Evolutionary conservation across 139 green algal species (phyloP).

Genomic region (Raphidocelis subcapitata): DNA sequence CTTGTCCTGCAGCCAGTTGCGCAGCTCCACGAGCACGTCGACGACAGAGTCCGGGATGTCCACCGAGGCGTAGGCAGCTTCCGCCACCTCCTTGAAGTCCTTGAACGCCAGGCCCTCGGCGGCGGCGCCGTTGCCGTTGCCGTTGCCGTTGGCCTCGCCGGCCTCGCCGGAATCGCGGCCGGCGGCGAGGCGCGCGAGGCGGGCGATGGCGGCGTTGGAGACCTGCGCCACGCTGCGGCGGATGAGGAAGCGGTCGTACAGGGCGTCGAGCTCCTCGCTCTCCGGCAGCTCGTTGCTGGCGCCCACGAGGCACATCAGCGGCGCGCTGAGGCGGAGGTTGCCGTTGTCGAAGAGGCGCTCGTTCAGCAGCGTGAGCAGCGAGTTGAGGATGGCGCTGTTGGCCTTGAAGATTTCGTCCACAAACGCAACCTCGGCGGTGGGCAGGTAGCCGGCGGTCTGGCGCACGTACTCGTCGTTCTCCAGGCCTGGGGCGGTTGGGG

Average conservation of each 20-base stretch:
- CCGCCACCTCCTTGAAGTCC: slow-evolving; percentile 40
- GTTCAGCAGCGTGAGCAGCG: slow-evolving; percentile 92
- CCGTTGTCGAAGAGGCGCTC: slow-evolving; percentile 96
- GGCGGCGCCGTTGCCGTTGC: slow-evolving; percentile 25
- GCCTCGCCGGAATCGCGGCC: slow-evolving; percentile 33
- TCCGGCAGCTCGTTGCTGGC: slow-evolving; percentile 91
- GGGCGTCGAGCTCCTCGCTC: slow-evolving; percentile 89
- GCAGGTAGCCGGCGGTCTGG: slow-evolving; percentile 90
- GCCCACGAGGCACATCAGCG: slow-evolving; percentile 63
- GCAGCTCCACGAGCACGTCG: slow-evolving; percentile 72
- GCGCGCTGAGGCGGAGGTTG: slow-evolving; percentile 40
- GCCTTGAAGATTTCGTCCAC: slow-evolving; percentile 89
- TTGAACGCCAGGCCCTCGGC: slow-evolving; percentile 24
- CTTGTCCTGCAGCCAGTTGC: slow-evolving; percentile 38
- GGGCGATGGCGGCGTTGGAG: slow-evolving; percentile 70
- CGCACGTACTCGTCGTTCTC: slow-evolving; percentile 91
- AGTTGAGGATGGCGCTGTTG: slow-evolving; percentile 91
- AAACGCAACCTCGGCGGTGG: slow-evolving; percentile 78
- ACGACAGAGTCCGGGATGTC: slow-evolving; percentile 71
- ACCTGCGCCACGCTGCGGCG: slow-evolving; percentile 67
- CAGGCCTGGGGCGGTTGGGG: slow-evolving; percentile 59
- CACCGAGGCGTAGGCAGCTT: slow-evolving; percentile 55
- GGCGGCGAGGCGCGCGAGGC: slow-evolving; percentile 71
- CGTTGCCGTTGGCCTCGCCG: slow-evolving; percentile 16
- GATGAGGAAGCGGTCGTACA: slow-evolving; percentile 94